Percentiles rank a stretch among this genome's conserved stretches.
Conservation (phyloP, 192 early-diverging fungal genomes). For the Globomyces pollinis-pini region DNA sequence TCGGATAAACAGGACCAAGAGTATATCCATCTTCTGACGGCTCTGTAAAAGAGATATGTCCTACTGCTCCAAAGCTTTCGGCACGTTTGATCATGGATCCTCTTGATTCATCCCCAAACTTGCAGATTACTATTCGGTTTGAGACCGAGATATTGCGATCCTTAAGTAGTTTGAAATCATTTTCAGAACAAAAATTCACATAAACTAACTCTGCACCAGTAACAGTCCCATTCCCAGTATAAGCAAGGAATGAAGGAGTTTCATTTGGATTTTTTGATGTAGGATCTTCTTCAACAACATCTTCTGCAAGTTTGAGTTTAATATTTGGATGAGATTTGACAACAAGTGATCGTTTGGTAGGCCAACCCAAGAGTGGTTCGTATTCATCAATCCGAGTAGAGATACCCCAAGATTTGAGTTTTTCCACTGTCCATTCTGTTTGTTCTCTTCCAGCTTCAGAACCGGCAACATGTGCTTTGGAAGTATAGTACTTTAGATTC, state of each 20-base stretch:
- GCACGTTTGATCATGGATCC: conserved; percentile 47
- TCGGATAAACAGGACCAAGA: conserved; percentile 41
- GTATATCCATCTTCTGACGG: conserved; percentile 53
- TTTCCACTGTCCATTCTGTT: conserved; percentile 41
- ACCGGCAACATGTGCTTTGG: too few species aligned
- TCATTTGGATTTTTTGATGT: too few species aligned
- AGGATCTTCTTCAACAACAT: too few species aligned
- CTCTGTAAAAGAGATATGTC: conserved; percentile 54
- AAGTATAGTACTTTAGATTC: conserved; percentile 16
- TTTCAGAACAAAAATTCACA: conserved; percentile 48
- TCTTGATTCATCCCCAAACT: conserved; percentile 40
- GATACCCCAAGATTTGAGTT: conserved; percentile 36
- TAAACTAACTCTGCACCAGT: conserved; percentile 48
- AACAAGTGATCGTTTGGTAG: too few species aligned
- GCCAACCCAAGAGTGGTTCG: too few species aligned
- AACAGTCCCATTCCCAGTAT: conserved; percentile 40
- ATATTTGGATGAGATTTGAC: too few species aligned
- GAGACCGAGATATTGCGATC: conserved; percentile 29
- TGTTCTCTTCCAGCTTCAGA: conserved; percentile 26
- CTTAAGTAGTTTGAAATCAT: conserved; percentile 41
- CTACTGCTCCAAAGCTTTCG: conserved; percentile 39
- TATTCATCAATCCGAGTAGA: too few species aligned
- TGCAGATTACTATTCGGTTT: conserved; percentile 45
- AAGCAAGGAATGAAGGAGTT: too few species aligned
- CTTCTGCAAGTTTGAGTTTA: too few species aligned